Evolutionary conservation across 2,329 filamentous ascomycete species (phyloP).

Genomic region (Alternaria ethzedia): DNA sequence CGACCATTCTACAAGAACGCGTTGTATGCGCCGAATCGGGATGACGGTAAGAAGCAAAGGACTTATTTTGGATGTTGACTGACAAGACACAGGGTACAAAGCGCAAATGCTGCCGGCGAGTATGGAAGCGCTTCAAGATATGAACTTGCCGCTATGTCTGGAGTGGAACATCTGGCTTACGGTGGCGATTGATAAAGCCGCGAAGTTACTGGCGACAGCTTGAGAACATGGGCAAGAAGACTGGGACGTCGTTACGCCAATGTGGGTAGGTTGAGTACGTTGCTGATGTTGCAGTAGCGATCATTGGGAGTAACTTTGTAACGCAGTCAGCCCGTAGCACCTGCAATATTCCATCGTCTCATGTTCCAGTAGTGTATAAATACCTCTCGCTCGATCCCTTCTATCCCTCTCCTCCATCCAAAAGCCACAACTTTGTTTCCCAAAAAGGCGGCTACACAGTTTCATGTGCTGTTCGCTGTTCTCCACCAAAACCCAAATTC

Average conservation of each 20-base stretch:
- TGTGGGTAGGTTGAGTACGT: fast-evolving
- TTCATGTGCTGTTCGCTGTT: not conserved
- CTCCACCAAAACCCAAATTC: not conserved
- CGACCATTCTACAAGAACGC: constrained; percentile 14
- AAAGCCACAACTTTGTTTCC: not conserved
- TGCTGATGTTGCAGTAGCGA: not conserved
- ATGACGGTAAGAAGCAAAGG: constrained; percentile 1
- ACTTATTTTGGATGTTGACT: not conserved
- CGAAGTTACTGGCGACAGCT: not conserved
- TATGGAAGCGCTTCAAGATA: constrained; percentile 11
- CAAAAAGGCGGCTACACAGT: not conserved
- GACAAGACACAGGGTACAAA: constrained; percentile 1
- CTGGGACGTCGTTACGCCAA: too few species aligned
- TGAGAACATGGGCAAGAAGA: not conserved
- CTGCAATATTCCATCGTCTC: not conserved
- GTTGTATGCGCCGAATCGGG: constrained; percentile 13
- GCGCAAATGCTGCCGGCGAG: constrained; percentile 8
- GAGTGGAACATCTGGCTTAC: constrained; percentile 1
- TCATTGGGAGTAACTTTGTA: not conserved
- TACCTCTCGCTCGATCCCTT: too few species aligned
- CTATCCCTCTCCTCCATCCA: not conserved
- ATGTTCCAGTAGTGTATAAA: not conserved
- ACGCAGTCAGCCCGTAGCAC: not conserved
- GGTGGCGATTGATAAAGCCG: not conserved
- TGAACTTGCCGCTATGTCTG: constrained; percentile 2